phyloP scores from a whole-genome alignment of 768 basidiomycete species.

The Fomitopsis pulvina region DNA sequence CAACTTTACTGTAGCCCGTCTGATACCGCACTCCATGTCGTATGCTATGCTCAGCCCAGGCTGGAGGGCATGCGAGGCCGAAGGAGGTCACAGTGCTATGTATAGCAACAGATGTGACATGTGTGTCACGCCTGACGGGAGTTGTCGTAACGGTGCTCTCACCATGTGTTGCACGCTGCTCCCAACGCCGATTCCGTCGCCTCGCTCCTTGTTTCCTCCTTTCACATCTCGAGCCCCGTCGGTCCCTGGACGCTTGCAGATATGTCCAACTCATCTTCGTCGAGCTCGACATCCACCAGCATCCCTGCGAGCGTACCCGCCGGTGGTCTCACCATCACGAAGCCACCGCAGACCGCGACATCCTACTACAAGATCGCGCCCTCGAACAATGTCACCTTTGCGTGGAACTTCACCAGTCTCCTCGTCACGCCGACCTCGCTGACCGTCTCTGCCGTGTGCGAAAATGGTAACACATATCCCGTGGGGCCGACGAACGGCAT shows the following conservation, averaged over 20 bases:
- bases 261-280: not conserved
- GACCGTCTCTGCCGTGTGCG: conserved; percentile 76
- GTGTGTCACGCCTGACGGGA: not conserved
- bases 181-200: not conserved
- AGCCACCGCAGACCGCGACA: conserved; percentile 74
- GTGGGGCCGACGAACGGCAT: conserved; percentile 74
- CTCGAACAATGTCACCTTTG: conserved; percentile 74
- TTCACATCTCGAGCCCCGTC: not conserved
- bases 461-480: conserved; percentile 86
- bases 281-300: conserved; percentile 8
- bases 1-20: too few relatives aligned
- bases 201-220: not conserved
- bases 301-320: conserved; percentile 51
- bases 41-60: too few relatives aligned
- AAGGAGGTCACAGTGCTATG: not conserved
- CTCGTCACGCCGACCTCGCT: conserved; percentile 64
- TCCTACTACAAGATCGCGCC: conserved; percentile 87
- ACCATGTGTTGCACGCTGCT: not conserved
- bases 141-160: not conserved
- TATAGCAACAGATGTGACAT: not conserved
- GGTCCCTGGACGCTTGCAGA: not conserved
- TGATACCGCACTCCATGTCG: too few relatives aligned
- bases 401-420: conserved; percentile 82
- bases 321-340: conserved; percentile 66
- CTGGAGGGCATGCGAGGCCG: too few relatives aligned